Conservation (phyloP, 441 rosid species). For the Dalechampia spathulata region DNA sequence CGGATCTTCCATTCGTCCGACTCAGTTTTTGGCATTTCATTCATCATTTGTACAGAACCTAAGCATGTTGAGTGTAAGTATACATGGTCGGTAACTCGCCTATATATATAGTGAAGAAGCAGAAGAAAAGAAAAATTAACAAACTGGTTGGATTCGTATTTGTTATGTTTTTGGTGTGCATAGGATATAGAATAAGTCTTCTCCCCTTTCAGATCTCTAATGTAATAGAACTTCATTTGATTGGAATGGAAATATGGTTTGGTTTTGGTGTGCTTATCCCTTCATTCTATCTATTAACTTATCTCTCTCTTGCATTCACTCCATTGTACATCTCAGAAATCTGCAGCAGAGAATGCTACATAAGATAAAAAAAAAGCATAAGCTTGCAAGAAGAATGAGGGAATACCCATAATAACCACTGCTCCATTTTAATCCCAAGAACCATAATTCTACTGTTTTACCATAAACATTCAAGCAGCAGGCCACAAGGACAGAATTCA, state of each 20-base stretch:
- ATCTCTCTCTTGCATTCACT: background rate
- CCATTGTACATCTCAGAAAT: constrained; percentile 2
- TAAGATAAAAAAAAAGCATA: no score
- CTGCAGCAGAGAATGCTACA: constrained; percentile 10
- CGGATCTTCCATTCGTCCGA: constrained; percentile 38
- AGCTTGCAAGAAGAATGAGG: constrained; percentile 6
- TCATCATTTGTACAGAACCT: constrained; percentile 72
- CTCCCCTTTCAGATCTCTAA: constrained; percentile 28
- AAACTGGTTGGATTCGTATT: constrained; percentile 37
- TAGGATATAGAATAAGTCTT: constrained; percentile 53
- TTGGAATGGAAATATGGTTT: constrained; percentile 53
- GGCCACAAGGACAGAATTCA: no score
- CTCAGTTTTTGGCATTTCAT: constrained; percentile 42
- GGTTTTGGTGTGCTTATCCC: constrained; percentile 63
- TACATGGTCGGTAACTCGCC: constrained; percentile 65
- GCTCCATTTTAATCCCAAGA: no score
- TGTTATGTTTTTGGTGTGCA: constrained; percentile 41
- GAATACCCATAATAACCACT: no score
- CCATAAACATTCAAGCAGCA: no score
- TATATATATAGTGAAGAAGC: constrained; percentile 37
- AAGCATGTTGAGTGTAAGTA: constrained; percentile 62
- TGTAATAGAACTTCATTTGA: constrained; percentile 42
- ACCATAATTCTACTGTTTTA: no score
- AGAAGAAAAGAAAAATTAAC: constrained; percentile 42
- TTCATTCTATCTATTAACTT: background rate